Evolutionary conservation across 1,139 yeast genomes (phyloP).

Genomic region (Taphrina deformans): DNA sequence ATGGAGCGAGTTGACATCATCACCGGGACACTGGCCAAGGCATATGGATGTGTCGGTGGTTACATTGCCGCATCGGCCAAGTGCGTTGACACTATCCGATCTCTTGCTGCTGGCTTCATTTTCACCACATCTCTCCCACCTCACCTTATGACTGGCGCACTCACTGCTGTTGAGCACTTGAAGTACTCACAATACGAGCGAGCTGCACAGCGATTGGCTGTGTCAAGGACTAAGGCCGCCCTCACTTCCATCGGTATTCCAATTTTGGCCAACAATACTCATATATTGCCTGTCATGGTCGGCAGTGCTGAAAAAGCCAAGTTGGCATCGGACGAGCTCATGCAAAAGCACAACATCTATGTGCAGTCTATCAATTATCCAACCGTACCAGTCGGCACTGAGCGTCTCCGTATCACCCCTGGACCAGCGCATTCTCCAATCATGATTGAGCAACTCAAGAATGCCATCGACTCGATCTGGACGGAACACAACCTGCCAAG

Average conservation of each 20-base stretch:
- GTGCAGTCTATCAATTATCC: slow-evolving; percentile 99
- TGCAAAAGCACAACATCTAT: slow-evolving; percentile 80
- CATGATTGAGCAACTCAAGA: slow-evolving; percentile 70
- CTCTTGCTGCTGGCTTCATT: slow-evolving; percentile 95
- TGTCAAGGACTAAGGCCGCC: slow-evolving; percentile 76
- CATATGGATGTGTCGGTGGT: slow-evolving; percentile 97
- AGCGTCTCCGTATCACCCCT: slow-evolving; percentile 93
- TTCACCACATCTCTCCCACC: slow-evolving; percentile 97
- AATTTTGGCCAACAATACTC: slow-evolving; percentile 95
- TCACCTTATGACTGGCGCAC: slow-evolving; percentile 94
- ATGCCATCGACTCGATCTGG: slow-evolving; percentile 79
- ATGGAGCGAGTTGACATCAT: slow-evolving; percentile 92
- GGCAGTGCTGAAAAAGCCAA: slow-evolving; percentile 95
- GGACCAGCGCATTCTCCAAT: slow-evolving; percentile 92
- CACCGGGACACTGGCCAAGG: slow-evolving; percentile 96
- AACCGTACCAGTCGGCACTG: slow-evolving; percentile 93
- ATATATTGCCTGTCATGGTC: slow-evolving; percentile 89
- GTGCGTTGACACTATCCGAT: slow-evolving; percentile 91
- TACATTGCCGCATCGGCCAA: slow-evolving; percentile 85
- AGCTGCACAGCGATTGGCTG: slow-evolving; percentile 78
- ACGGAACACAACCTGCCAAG: slow-evolving; percentile 71
- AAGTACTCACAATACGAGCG: slow-evolving; percentile 76
- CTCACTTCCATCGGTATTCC: slow-evolving; percentile 78
- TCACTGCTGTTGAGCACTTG: slow-evolving; percentile 81
- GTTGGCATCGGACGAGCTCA: slow-evolving; percentile 81